Evolutionary conservation across 495 filamentous ascomycete species (phyloP).

Genomic region (Aspergillus saccharolyticus): DNA sequence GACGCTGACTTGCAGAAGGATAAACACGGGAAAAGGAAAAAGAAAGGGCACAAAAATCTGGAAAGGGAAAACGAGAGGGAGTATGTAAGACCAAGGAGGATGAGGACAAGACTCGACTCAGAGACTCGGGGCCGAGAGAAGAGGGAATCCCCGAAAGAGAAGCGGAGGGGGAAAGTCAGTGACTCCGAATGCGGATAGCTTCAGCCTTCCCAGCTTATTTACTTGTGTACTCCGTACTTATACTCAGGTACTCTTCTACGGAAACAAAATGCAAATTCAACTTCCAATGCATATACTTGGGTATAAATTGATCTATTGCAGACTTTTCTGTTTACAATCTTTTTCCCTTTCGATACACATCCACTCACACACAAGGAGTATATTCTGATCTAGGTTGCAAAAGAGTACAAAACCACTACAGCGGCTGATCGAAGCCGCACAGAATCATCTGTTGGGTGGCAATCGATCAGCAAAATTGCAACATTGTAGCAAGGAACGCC

Average conservation of each 20-base stretch:
- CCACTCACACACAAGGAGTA: background rate
- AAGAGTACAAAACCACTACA: background rate
- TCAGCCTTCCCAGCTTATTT: too few species aligned
- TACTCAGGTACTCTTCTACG: too few species aligned
- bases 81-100: background rate
- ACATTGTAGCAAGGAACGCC: constrained; percentile 8
- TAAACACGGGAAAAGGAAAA: background rate
- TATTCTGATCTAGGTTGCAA: background rate
- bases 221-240: too few species aligned
- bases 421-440: background rate
- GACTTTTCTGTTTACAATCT: too few species aligned
- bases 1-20: background rate
- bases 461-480: background rate
- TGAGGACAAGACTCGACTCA: too few species aligned
- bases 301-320: too few species aligned
- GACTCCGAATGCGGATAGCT: too few species aligned
- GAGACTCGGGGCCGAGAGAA: too few species aligned
- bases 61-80: too few species aligned
- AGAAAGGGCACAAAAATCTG: too few species aligned
- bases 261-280: too few species aligned
- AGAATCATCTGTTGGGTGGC: constrained; percentile 1
- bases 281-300: too few species aligned
- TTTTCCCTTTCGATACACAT: background rate
- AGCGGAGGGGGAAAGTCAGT: constrained; percentile 25
- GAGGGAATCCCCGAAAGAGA: constrained; percentile 10